Evolutionary conservation across 208 protist genomes (phyloP), one percentile per base, ranked within the genome.

Genomic region (Endotrypanum monterogeii): DNA sequence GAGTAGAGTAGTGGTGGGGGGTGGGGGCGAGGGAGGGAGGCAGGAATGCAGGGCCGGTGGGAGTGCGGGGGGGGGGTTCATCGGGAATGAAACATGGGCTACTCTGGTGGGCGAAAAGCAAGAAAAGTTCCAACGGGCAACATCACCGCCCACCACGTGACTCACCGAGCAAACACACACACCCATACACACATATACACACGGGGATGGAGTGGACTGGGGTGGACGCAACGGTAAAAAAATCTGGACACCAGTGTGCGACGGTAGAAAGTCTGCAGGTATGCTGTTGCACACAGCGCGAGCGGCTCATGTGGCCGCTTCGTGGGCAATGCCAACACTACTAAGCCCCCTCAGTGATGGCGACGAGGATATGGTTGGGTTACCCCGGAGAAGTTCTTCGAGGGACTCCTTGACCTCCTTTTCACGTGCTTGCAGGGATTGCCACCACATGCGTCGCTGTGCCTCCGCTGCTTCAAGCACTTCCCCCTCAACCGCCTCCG

Each of bases 361-460:
- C 1, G 58, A 58, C 35, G 35, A 54, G 1, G 71, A 52, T 12
- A 23, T 37, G 30, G 51, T 70, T 32, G 5, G 46, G 58, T n/a
- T 28, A 41, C 41, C 62, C 3, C 57, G 23, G 39, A 81, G 69
- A 37, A 81, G 46, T 51, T 67, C 32, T n/a, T 75, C 62, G 28
- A 84, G 74, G 20, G 74, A 76, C 9, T 76, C 76, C 48, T 73
- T 76, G 65, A 81, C 14, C 6, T 68, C 56, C 56, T 66, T 39
- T 55, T 81, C 76, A n/a, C 68, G 76, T 9, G 41, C 56, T 23
- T 63, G 66, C 70, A 70, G 60, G 2, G 76, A 76, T 41, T 71
- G 71, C 71, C 76, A 63, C 28, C 56, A 55, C 41, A 71, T 25
- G 66, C 50, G 66, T 57, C 50, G 71, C 46, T 48, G 39, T 2